These are phyloP conservation scores for Leccinum imitatum DNA, from an alignment of 768 basidiomycete genomes.

Conservation along the genomic window DNA sequence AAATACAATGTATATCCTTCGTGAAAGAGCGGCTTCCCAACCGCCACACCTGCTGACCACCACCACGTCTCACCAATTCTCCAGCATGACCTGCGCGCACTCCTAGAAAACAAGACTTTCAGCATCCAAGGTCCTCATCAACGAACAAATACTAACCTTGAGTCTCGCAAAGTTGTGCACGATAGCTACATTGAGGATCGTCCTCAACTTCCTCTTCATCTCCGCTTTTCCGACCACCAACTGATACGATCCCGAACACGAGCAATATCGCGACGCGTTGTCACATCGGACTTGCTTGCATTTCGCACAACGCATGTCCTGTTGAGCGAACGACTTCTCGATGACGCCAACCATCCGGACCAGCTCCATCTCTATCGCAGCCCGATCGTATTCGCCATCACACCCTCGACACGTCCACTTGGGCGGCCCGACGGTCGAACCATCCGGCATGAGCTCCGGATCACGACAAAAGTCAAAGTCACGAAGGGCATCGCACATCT, in stretches of 20 bases:
- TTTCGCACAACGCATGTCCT: constrained; percentile 85
- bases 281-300: constrained; percentile 92
- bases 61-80: constrained; percentile 34
- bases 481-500: constrained; percentile 77
- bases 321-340: constrained; percentile 77
- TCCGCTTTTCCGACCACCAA: constrained; percentile 74
- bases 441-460: constrained; percentile 69
- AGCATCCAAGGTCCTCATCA: neutral
- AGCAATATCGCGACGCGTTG: constrained; percentile 80
- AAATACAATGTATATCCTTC: neutral
- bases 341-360: constrained; percentile 72
- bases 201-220: constrained; percentile 66
- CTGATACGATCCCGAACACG: constrained; percentile 84
- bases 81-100: constrained; percentile 38
- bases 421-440: constrained; percentile 43
- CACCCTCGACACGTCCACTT: constrained; percentile 75
- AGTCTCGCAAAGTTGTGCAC: constrained; percentile 68
- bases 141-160: constrained; percentile 44
- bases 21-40: neutral
- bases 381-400: constrained; percentile 85
- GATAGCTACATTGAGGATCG: constrained; percentile 80
- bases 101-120: constrained; percentile 28
- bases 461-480: constrained; percentile 98
- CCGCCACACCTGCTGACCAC: neutral
- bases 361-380: constrained; percentile 81